Base-by-base conservation (phyloP, 1,284 basidiomycete species). In the Heliocybe sulcata region DNA sequence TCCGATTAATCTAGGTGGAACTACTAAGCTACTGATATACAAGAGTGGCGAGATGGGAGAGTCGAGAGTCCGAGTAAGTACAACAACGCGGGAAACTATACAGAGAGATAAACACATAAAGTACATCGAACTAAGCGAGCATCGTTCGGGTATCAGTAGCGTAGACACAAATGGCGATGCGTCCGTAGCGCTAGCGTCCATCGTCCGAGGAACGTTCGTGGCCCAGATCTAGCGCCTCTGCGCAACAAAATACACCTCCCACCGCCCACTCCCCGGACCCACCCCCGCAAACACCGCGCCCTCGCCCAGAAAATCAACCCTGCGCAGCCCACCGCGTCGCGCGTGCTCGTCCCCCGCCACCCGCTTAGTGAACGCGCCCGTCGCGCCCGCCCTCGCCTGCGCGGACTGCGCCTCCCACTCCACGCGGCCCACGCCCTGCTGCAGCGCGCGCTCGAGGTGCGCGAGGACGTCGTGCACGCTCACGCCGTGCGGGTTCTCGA, bases 281-380 rank as follows among this genome's bases (percentile, higher is more conserved):
- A 38, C 8, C 27, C 61, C 60, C 3, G 54, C 56, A 51, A 62
- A 62, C 9, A 52, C 47, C 1, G 50, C 54, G 20, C 51, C 35
- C 10, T 52, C 53, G 29, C 58, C 58, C 20, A 62, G 58, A 48
- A 62, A 53, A 53, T 62, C 61, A 38, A 54, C 35, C 29, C 58
- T 57, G 19, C 58, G 53, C 26, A 61, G 35, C 31, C 60, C 56
- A 22, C 49, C 58, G 19, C 53, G 54, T 1, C 52, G 53, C 20
- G 45, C 23, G 47, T 22, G 25, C 35, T 52, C 55, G 55, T 61
- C 54, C 55, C 60, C 55, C 23, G 35, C 12, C 8, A 27, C 33
- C 12, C 26, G 48, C 33, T n/a, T 38, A 26, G 47, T 52, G 52
- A 58, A 55, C 4, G 55, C 27, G 19, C 52, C 54, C 42, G 29